Conservation (phyloP, 257 asterid species). For the Rauvolfia tetraphylla region DNA sequence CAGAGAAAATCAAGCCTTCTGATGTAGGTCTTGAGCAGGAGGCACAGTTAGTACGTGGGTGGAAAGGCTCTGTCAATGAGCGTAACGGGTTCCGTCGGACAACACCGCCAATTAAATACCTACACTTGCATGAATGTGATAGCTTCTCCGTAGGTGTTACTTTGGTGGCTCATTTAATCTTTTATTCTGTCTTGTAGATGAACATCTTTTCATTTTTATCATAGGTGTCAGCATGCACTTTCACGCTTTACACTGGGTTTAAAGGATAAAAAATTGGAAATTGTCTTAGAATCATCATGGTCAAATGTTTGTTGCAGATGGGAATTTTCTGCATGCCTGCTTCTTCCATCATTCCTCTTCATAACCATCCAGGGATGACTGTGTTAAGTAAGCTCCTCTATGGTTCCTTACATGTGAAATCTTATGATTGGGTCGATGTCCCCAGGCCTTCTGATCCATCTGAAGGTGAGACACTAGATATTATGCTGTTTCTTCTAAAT, state of each 20-base stretch:
- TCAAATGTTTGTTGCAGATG: conserved; percentile 49
- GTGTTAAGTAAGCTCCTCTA: conserved; percentile 96
- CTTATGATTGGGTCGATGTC: conserved; percentile 83
- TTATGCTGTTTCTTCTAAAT: neutral
- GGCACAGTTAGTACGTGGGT: conserved; percentile 72
- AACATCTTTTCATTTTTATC: neutral
- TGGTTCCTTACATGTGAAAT: conserved; percentile 78
- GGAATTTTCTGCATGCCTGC: conserved; percentile 99
- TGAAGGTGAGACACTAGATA: conserved; percentile 51
- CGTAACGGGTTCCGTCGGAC: conserved; percentile 49
- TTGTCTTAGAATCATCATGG: neutral
- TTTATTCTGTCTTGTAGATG: neutral
- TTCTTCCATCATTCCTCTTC: conserved; percentile 90
- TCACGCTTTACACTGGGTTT: conserved; percentile 4
- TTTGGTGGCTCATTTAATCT: conserved; percentile 12
- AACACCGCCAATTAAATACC: conserved; percentile 68
- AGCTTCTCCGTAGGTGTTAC: conserved; percentile 74
- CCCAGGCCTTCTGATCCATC: conserved; percentile 69
- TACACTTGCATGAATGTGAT: conserved; percentile 84
- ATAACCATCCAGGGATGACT: conserved; percentile 99
- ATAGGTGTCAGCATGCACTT: conserved; percentile 9
- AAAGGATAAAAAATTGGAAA: neutral
- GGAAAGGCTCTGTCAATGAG: conserved; percentile 56
- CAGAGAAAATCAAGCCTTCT: conserved; percentile 98
- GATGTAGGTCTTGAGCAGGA: conserved; percentile 99